These are phyloP conservation scores for Penicillium simplicissimum DNA, from an alignment of 495 filamentous ascomycete genomes.

Conservation along the genomic window DNA sequence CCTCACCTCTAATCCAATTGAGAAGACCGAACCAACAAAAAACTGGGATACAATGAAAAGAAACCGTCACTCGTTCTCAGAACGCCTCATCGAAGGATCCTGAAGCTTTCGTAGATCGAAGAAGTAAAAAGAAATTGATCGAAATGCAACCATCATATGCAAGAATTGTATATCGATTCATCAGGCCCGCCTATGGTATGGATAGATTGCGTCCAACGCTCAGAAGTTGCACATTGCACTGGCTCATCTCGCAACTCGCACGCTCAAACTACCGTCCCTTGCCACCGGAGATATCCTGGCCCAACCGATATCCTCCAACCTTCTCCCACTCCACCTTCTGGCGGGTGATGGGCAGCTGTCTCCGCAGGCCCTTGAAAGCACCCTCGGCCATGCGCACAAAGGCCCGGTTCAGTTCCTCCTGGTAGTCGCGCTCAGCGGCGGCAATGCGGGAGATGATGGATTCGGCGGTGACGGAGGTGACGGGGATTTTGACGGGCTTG, in stretches of 20 bases:
- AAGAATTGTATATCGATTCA: slow-evolving; percentile 1
- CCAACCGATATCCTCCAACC: slow-evolving; percentile 88
- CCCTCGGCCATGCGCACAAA: slow-evolving; percentile 89
- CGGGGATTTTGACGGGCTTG: slow-evolving; percentile 66
- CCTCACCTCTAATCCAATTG: too few relatives aligned
- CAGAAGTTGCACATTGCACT: slow-evolving; percentile 6
- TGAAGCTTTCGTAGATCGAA: too few relatives aligned
- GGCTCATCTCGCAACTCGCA: neutral
- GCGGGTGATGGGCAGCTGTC: slow-evolving; percentile 92
- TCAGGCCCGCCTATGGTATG: slow-evolving; percentile 5
- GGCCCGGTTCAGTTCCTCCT: slow-evolving; percentile 90
- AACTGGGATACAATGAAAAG: too few relatives aligned
- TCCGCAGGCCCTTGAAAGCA: slow-evolving; percentile 86
- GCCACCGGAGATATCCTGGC: slow-evolving; percentile 61
- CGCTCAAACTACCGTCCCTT: slow-evolving; percentile 35
- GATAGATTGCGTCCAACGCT: slow-evolving; percentile 16
- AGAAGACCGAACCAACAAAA: too few relatives aligned
- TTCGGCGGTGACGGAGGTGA: slow-evolving; percentile 61
- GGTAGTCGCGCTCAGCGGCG: slow-evolving; percentile 81
- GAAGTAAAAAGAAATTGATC: too few relatives aligned
- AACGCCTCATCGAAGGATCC: too few relatives aligned
- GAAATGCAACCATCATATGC: neutral
- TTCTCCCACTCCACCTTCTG: slow-evolving; percentile 99
- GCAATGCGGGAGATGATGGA: slow-evolving; percentile 75
- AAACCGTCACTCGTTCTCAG: too few relatives aligned